phyloP scores from a whole-genome alignment of 1,284 basidiomycete genomes.

The Leccinum holopus region DNA sequence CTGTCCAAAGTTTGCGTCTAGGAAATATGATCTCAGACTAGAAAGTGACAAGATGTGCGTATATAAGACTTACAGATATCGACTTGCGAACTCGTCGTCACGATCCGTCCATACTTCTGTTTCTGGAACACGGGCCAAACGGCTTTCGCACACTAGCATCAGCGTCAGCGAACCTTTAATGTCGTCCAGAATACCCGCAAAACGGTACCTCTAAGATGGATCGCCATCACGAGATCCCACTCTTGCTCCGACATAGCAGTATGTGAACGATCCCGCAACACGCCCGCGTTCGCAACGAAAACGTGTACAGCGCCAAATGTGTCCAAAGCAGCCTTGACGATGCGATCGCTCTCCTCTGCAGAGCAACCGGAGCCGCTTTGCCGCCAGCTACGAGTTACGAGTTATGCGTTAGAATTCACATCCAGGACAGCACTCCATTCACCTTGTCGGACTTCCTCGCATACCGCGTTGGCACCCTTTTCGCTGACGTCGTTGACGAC shows the following conservation, averaged over 20 bases:
- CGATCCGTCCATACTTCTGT: slow-evolving; percentile 96
- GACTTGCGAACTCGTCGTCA: slow-evolving; percentile 91
- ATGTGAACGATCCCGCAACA: slow-evolving; percentile 92
- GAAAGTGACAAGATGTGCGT: background rate
- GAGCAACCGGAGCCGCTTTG: slow-evolving; percentile 84
- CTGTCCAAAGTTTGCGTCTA: slow-evolving; percentile 95
- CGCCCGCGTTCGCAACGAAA: slow-evolving; percentile 93
- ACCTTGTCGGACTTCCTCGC: slow-evolving; percentile 84
- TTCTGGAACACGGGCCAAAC: slow-evolving; percentile 97
- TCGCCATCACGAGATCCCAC: slow-evolving; percentile 90
- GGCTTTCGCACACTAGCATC: slow-evolving; percentile 77
- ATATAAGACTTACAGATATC: slow-evolving; percentile 72
- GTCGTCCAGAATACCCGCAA: too few species aligned
- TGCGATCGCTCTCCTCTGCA: slow-evolving; percentile 88
- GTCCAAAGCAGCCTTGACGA: slow-evolving; percentile 86
- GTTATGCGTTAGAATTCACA: background rate
- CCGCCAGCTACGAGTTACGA: slow-evolving; percentile 64
- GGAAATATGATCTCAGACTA: slow-evolving; percentile 6
- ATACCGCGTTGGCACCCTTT: slow-evolving; percentile 81
- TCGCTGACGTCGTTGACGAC: slow-evolving; percentile 96
- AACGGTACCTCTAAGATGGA: slow-evolving; percentile 78
- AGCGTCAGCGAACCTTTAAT: slow-evolving; percentile 5
- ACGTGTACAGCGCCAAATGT: slow-evolving; percentile 90
- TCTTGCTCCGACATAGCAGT: slow-evolving; percentile 86
- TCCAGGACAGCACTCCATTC: slow-evolving; percentile 15